Base-by-base conservation (phyloP, 2,329 filamentous ascomycete species). In the Emergomyces orientalis region DNA sequence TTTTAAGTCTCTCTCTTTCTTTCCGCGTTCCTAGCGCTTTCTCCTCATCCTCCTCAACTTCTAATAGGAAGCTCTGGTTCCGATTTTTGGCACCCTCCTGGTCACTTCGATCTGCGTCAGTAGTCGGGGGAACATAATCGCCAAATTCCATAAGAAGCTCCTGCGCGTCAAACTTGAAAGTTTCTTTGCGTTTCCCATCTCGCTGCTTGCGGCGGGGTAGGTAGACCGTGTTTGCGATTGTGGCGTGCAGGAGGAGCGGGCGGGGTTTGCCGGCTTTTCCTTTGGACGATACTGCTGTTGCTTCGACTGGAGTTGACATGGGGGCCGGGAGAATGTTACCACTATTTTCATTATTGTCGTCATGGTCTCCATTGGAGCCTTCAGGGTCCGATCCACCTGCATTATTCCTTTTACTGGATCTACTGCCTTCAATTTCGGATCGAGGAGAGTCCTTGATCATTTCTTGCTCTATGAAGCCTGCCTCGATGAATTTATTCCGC, bases 211-310 rank as follows among this genome's bases (percentile, higher is more conserved):
- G 67, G 7, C 71, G 67, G 19, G 67, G 67, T 43, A 73, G 85
- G 72, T 96, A 95, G 17, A 91, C 84, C 0, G 91, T 95, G 73
- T 97, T 96, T 59, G 94, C 76, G 3, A 97, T 78, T 0, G 93
- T 97, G 22, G 90, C 91, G 72, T 97, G 93, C 60, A 97, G 76
- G 25, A 89, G 81, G 65, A 97, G 73, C 7, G 85, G 82, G 62
- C 90, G 78, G 14, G 78, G 59, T 63, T 67, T 71, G 2, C 9
- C 13, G 9, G 30, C 19, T 47, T 32, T 37, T 25, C 22, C 62
- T 22, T 19, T 25, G 6, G 37, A 25, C 7, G 47, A 22, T 27
- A 7, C 27, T 34, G 25, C 27, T 32, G 37, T 30, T 22, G 6
- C 37, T 47, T 13, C 22, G 22, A 11, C 25, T 32, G 27, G 41